A percentile compares a stretch with the other conserved stretches of the same genome.
These are phyloP conservation scores for Plasmodium inui DNA, from an alignment of 169 alveolate genomes.

Conservation along the genomic window DNA sequence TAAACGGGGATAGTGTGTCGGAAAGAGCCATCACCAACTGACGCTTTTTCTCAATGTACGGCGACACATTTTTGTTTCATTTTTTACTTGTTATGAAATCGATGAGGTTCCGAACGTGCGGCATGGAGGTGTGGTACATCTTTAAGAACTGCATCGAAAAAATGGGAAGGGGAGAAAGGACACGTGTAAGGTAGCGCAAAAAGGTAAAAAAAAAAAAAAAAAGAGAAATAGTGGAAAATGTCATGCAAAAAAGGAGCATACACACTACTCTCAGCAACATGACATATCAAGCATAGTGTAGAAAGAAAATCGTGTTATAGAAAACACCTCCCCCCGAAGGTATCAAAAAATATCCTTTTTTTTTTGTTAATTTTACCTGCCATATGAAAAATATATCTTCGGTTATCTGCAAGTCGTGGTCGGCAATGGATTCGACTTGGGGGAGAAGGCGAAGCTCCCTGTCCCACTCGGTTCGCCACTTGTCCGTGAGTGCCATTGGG, in stretches of 20 bases:
- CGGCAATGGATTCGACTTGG: conserved; percentile 59
- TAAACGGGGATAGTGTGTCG: neutral
- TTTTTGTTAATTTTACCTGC: conserved; percentile 43
- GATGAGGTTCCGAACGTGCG: conserved; percentile 56
- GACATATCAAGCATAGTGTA: neutral
- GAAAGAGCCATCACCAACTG: neutral
- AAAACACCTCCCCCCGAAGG: neutral
- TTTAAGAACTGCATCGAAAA: conserved; percentile 68
- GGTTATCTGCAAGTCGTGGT: conserved; percentile 49
- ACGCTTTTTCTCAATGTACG: neutral
- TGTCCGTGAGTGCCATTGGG: conserved; percentile 23
- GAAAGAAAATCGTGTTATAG: neutral
- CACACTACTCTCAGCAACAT: neutral
- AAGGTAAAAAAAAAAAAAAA: neutral
- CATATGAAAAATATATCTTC: conserved; percentile 74
- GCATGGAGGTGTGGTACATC: conserved; percentile 61
- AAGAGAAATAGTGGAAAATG: neutral
- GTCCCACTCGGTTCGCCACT: conserved; percentile 75
- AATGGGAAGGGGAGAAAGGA: neutral
- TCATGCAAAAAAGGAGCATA: neutral
- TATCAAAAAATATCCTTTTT: neutral
- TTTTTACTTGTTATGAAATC: conserved; percentile 69
- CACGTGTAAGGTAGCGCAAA: neutral
- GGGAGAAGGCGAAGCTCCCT: conserved; percentile 67
- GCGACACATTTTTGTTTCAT: neutral